These are phyloP conservation scores for Tolypocladium endophyticum DNA, from an alignment of 2,329 filamentous ascomycete genomes.

Conservation along the genomic window DNA sequence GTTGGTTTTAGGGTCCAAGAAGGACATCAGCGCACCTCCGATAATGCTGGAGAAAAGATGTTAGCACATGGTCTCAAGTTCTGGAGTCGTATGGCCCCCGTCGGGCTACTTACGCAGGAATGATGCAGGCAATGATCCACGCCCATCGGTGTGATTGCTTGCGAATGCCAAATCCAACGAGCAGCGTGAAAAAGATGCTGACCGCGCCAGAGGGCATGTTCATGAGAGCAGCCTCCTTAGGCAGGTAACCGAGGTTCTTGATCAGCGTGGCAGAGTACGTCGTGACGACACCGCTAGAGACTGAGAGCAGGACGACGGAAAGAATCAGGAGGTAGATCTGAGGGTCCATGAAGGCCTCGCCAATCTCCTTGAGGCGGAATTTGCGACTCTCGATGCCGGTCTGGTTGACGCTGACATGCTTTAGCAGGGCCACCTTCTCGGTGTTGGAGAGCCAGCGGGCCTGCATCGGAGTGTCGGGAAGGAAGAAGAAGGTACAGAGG, in stretches of 20 bases:
- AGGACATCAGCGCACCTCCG: constrained; percentile 42
- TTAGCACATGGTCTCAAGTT: not conserved
- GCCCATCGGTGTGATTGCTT: constrained; percentile 37
- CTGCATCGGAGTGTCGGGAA: constrained; percentile 35
- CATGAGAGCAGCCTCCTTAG: constrained; percentile 36
- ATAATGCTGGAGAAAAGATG: constrained; percentile 23
- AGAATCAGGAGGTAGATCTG: constrained; percentile 40
- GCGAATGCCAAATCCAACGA: constrained; percentile 37
- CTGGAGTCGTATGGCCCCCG: not conserved
- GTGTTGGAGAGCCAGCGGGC: constrained; percentile 32
- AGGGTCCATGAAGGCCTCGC: constrained; percentile 40
- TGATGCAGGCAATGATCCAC: constrained; percentile 36
- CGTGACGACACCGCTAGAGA: constrained; percentile 42
- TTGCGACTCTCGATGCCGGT: constrained; percentile 44
- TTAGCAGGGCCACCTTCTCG: constrained; percentile 38
- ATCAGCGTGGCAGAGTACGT: constrained; percentile 46
- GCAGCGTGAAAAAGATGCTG: constrained; percentile 39
- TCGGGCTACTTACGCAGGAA: constrained; percentile 28
- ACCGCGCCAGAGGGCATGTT: constrained; percentile 44
- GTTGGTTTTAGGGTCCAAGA: constrained; percentile 31
- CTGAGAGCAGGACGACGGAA: constrained; percentile 36
- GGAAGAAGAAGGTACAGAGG: constrained; percentile 18
- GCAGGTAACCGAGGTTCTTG: constrained; percentile 31
- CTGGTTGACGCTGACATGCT: constrained; percentile 46
- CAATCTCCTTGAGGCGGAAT: constrained; percentile 40